Conservation (phyloP, 2,329 filamentous ascomycete genomes). For the Lasiodiplodia gonubiensis region DNA sequence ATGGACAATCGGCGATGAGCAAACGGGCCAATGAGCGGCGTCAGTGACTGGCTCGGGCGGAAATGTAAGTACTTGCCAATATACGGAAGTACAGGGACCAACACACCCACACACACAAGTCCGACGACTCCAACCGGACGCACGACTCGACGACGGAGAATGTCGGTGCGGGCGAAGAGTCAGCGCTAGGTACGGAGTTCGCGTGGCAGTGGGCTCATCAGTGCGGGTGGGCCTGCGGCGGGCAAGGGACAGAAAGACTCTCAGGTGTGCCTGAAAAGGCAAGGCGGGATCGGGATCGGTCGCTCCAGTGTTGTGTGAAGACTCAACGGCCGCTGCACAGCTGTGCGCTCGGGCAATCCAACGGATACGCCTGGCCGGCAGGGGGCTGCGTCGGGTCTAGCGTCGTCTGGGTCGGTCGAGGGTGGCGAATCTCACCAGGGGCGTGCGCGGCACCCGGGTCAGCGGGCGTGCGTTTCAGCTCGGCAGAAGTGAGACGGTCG, state of each 20-base stretch:
- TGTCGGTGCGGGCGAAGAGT: background rate
- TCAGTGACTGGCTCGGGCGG: background rate
- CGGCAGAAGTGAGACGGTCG: background rate
- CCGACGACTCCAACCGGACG: background rate
- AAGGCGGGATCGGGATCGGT: constrained; percentile 22
- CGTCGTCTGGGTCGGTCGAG: constrained; percentile 4
- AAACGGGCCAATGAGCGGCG: background rate
- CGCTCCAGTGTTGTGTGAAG: background rate
- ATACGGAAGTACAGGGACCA: background rate
- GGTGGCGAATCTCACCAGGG: constrained; percentile 23
- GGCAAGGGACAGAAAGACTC: constrained; percentile 3
- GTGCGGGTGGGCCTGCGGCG: background rate
- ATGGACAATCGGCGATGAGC: constrained; percentile 15
- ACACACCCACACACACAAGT: no score
- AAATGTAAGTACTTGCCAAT: background rate
- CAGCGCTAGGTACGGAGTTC: background rate
- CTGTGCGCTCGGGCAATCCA: background rate
- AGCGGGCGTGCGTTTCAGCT: constrained; percentile 14
- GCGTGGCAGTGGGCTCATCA: background rate
- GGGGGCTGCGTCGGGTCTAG: constrained; percentile 15
- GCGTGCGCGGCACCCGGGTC: constrained; percentile 6
- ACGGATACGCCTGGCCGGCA: background rate
- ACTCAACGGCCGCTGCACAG: background rate
- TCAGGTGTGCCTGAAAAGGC: constrained; percentile 5
- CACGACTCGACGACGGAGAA: background rate